phyloP scores from a whole-genome alignment of 306 rosid species.

The Abrus pulchellus region DNA sequence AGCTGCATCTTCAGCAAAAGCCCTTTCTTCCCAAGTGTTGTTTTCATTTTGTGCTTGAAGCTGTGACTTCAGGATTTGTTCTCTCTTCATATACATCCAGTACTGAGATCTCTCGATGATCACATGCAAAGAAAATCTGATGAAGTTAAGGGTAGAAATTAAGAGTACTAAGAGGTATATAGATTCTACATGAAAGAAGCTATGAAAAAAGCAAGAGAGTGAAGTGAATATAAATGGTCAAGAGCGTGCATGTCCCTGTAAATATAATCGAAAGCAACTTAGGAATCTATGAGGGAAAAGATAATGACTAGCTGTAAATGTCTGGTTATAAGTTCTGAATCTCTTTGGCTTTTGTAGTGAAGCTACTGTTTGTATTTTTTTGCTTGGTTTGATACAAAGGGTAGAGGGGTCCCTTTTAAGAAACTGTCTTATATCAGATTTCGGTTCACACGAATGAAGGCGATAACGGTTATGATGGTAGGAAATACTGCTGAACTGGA shows the following conservation, averaged over 20 bases:
- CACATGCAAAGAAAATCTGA: slow-evolving; percentile 4
- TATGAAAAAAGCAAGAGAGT: slow-evolving; percentile 31
- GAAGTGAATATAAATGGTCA: slow-evolving; percentile 36
- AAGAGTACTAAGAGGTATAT: not conserved
- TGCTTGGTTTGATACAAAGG: slow-evolving; percentile 26
- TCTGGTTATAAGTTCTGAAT: slow-evolving; percentile 39
- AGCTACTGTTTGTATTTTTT: slow-evolving; percentile 43
- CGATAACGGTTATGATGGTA: slow-evolving; percentile 51
- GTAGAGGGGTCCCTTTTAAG: slow-evolving; percentile 51
- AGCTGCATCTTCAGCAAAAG: slow-evolving; percentile 81
- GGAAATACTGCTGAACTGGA: slow-evolving; percentile 38
- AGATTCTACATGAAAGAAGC: slow-evolving; percentile 1
- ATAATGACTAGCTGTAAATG: slow-evolving; percentile 52
- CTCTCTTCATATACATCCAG: slow-evolving; percentile 58
- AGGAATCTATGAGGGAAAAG: slow-evolving; percentile 51
- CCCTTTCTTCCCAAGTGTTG: slow-evolving; percentile 80
- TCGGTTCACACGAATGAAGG: slow-evolving; percentile 56
- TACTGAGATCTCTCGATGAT: slow-evolving; percentile 53
- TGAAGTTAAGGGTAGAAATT: not conserved
- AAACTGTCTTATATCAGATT: slow-evolving; percentile 58
- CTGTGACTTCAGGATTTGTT: slow-evolving; percentile 43
- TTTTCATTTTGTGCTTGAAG: slow-evolving; percentile 34
- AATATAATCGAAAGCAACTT: slow-evolving; percentile 49
- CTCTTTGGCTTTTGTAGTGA: slow-evolving; percentile 56
- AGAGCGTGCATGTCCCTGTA: slow-evolving; percentile 13